A percentile compares a stretch with the other conserved stretches of the same genome.
phyloP scores from a whole-genome alignment of 78 protist species.

The Dictyostelium firmibasis region DNA sequence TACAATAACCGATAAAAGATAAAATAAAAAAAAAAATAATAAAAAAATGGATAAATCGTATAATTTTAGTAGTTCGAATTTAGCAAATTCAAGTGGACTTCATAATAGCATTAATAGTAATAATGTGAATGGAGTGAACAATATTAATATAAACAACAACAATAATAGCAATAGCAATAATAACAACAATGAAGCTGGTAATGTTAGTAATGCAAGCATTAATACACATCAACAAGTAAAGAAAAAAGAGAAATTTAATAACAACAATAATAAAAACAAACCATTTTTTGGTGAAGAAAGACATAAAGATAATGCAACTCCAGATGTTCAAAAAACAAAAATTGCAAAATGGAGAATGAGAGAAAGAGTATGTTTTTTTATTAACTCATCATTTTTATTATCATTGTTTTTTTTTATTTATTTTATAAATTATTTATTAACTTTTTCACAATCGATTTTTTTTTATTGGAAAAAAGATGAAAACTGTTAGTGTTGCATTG shows the following conservation, averaged over 20 bases:
- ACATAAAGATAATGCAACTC: constrained; percentile 78
- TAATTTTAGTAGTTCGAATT: neutral
- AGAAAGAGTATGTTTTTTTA: constrained; percentile 71
- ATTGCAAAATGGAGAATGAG: constrained; percentile 87
- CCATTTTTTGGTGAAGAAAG: constrained; percentile 53
- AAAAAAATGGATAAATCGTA: neutral
- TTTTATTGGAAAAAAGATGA: constrained; percentile 74
- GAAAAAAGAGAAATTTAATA: constrained; percentile 33
- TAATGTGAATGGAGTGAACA: neutral
- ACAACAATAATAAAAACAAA: constrained; percentile 11
- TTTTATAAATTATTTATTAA: too few relatives aligned
- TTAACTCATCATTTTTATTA: neutral
- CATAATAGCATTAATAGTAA: neutral
- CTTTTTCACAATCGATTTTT: too few relatives aligned
- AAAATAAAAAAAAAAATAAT: too few relatives aligned
- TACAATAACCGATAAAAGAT: neutral
- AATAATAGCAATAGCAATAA: neutral
- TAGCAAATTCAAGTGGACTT: neutral
- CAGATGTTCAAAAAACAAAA: constrained; percentile 58
- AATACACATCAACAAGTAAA: neutral
- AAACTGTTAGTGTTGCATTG: constrained; percentile 93
- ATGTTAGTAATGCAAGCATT: neutral
- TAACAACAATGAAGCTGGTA: neutral
- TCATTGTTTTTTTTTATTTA: neutral
- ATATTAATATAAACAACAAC: neutral